These are phyloP conservation scores for Lepraria neglecta DNA, from an alignment of 495 filamentous ascomycete genomes.

Conservation along the genomic window DNA sequence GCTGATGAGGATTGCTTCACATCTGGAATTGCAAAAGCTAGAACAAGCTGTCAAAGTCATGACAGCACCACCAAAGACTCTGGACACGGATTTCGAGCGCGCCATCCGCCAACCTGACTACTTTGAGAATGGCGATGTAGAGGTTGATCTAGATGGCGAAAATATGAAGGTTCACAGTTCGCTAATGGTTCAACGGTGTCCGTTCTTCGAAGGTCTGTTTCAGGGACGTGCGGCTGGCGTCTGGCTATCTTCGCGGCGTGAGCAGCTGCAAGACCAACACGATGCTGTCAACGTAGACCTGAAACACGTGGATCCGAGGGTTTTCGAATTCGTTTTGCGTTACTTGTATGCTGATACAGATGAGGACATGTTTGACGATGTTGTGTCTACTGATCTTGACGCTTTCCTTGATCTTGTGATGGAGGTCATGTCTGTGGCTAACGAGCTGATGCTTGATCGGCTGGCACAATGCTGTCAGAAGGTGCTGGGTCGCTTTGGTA, in stretches of 20 bases:
- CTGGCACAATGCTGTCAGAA: constrained; percentile 85
- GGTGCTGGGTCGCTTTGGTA: constrained; percentile 75
- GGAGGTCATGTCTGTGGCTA: constrained; percentile 82
- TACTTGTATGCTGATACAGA: constrained; percentile 82
- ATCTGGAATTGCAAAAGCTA: constrained; percentile 58
- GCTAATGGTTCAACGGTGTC: constrained; percentile 75
- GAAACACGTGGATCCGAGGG: constrained; percentile 63
- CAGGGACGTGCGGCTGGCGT: constrained; percentile 72
- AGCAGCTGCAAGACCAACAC: constrained; percentile 39
- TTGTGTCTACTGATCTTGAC: constrained; percentile 63
- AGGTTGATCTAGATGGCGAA: constrained; percentile 65
- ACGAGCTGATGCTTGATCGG: constrained; percentile 92
- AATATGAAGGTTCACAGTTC: constrained; percentile 66
- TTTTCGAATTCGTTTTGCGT: constrained; percentile 72
- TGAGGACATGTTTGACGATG: constrained; percentile 71
- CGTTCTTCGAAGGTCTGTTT: constrained; percentile 88
- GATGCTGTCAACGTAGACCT: constrained; percentile 65
- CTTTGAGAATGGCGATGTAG: constrained; percentile 66
- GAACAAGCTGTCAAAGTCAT: constrained; percentile 72
- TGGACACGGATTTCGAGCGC: constrained; percentile 60
- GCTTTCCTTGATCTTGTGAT: constrained; percentile 83
- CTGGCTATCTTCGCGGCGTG: constrained; percentile 71
- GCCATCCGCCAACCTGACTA: constrained; percentile 63
- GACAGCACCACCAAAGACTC: constrained; percentile 51
- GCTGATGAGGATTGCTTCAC: constrained; percentile 68